A percentile compares a stretch with the other conserved stretches of the same genome.
Conservation (phyloP, 2,329 filamentous ascomycete species). For the Mycosphaerella sp. region DNA sequence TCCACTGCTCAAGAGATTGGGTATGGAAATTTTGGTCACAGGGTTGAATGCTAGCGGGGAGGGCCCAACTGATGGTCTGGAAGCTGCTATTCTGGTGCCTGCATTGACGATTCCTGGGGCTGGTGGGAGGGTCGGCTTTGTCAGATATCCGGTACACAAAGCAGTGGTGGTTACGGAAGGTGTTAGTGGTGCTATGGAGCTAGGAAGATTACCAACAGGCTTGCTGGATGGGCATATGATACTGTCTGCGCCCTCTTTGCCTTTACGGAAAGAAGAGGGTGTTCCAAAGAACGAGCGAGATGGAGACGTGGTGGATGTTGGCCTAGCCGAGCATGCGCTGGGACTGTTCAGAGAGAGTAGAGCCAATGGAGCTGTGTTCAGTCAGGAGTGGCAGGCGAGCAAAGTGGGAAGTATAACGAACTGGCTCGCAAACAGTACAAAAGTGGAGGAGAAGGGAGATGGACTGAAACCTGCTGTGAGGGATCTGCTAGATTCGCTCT, state of each 20-base stretch:
- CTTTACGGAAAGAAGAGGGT: slow-evolving; percentile 25
- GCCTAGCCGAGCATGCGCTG: slow-evolving; percentile 57
- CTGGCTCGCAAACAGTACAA: slow-evolving; percentile 24
- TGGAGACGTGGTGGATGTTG: slow-evolving; percentile 53
- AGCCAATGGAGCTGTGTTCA: slow-evolving; percentile 33
- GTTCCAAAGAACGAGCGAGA: background rate
- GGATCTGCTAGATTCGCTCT: slow-evolving; percentile 60
- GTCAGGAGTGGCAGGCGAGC: slow-evolving; percentile 33
- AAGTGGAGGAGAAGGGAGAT: slow-evolving; percentile 35
- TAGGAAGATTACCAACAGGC: slow-evolving; percentile 37
- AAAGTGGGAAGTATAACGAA: slow-evolving; percentile 26
- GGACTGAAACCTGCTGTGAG: slow-evolving; percentile 61
- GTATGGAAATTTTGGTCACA: slow-evolving; percentile 58
- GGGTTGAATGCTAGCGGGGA: slow-evolving; percentile 42
- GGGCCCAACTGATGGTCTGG: slow-evolving; percentile 28
- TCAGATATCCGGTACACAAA: slow-evolving; percentile 79
- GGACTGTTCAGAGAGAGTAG: slow-evolving; percentile 34
- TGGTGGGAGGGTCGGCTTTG: slow-evolving; percentile 57
- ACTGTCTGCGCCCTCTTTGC: slow-evolving; percentile 54
- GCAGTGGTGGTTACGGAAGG: slow-evolving; percentile 69
- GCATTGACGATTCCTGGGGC: slow-evolving; percentile 60
- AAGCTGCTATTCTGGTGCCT: slow-evolving; percentile 69
- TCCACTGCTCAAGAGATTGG: slow-evolving; percentile 54
- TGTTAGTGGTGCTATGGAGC: slow-evolving; percentile 58
- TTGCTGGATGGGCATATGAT: slow-evolving; percentile 37